Base-by-base conservation (phyloP, 805 yeast genomes). In the Saturnispora gosingensis region DNA sequence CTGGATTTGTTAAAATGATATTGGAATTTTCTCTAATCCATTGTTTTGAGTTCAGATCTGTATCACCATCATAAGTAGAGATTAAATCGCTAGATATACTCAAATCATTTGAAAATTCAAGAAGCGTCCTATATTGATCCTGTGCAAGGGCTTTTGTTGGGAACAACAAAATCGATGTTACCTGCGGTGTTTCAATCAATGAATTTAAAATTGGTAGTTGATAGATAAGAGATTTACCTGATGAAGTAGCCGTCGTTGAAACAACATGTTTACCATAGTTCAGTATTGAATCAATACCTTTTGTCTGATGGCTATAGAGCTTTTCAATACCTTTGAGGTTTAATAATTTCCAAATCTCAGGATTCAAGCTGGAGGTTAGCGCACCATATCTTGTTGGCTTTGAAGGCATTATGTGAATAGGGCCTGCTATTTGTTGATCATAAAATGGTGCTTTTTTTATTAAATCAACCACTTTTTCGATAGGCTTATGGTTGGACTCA, bases 141-240 rank as follows among this genome's bases (percentile, higher is more conserved):
- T 93, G 99, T 0, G 99, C 98, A 48, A 93, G 72, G 0, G 99
- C 99, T 62, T 93, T 93, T 0, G 99, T 93, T 2, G 99, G 99
- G 60, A 93, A 93, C 11, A 93, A 82, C 59, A 85, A 89, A 72
- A 95, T 72, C 9, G 96, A 85, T 0, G 95, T 86, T 4, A 77
- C 59, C 32, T 68, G 69, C 10, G 69, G 68, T 43, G 63, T 72
- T 9, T 62, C 59, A 43, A 77, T 72, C 48, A 74, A 67, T 48
- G 69, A 73, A 48, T 74, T 71, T 9, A 90, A 63, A 2, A 91
- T 86, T 0, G 98, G 96, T 2, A 89, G 67, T 65, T 93, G 99
- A 61, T 90, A 93, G 28, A 93, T 86, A 54, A 93, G 71, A 0
- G 98, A 90, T 61, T 93, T 93, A 46, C 99, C 99, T 0, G 97